Percentiles rank a stretch among this genome's conserved stretches.
Conservation (phyloP, 805 yeast genomes). For the Candida succiphila region DNA sequence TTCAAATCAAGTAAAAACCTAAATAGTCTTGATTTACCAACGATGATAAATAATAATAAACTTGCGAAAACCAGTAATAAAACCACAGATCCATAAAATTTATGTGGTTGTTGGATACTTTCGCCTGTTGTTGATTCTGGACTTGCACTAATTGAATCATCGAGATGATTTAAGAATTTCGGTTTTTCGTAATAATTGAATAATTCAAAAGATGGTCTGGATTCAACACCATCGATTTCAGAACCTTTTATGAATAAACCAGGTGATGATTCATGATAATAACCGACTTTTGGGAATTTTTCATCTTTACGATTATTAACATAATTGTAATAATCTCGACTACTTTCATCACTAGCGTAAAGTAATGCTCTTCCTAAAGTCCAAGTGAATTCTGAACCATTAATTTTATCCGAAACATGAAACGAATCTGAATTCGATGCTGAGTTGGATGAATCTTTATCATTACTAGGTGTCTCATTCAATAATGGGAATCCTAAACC, state of each 20-base stretch:
- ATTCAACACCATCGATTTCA: slow-evolving; percentile 29
- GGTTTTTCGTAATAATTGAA: slow-evolving; percentile 11
- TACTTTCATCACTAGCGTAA: slow-evolving; percentile 45
- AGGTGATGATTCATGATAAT: slow-evolving; percentile 36
- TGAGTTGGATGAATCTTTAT: slow-evolving; percentile 9
- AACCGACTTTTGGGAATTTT: slow-evolving; percentile 27
- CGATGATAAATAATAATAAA: too few relatives aligned
- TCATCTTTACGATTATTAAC: slow-evolving; percentile 7
- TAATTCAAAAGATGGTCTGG: slow-evolving; percentile 32
- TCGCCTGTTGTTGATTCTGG: too few relatives aligned
- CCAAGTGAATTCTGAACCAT: slow-evolving; percentile 87
- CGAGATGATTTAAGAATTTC: slow-evolving; percentile 10
- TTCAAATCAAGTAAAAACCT: too few relatives aligned
- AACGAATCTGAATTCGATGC: slow-evolving; percentile 23
- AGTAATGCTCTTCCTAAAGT: slow-evolving; percentile 73
- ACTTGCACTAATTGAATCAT: too few relatives aligned
- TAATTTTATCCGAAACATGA: slow-evolving; percentile 46
- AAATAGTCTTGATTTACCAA: too few relatives aligned
- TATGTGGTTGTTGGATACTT: too few relatives aligned
- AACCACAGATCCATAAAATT: neutral
- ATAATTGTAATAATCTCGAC: slow-evolving; percentile 29
- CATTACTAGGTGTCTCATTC: too few relatives aligned
- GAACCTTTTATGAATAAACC: slow-evolving; percentile 42
- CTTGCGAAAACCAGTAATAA: neutral
- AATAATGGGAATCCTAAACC: slow-evolving; percentile 51